Conservation (phyloP, 345 rosid species). For the Rubroshorea leprosula region DNA sequence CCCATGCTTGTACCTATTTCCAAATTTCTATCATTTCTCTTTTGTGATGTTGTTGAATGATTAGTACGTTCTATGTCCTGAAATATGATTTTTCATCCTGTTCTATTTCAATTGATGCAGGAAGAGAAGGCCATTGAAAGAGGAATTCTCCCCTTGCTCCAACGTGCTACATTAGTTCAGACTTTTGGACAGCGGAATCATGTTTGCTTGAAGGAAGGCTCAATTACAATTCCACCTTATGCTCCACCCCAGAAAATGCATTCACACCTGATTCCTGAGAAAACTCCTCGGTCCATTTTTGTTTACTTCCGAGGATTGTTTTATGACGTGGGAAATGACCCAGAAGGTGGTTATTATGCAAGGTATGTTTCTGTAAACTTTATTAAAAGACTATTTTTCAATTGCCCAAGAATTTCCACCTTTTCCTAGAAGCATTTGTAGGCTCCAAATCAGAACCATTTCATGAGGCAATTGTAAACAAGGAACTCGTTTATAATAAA, state of each 20-base stretch:
- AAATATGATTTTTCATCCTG: too few relatives aligned
- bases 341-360: slow-evolving; percentile 98
- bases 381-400: slow-evolving; percentile 13
- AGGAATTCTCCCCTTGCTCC: slow-evolving; percentile 83
- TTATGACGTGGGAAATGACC: slow-evolving; percentile 95
- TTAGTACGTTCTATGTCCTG: too few relatives aligned
- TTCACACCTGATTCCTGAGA: slow-evolving; percentile 71
- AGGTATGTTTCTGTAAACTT: slow-evolving; percentile 45
- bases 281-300: slow-evolving; percentile 88
- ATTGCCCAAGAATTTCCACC: not conserved
- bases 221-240: slow-evolving; percentile 95
- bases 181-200: slow-evolving; percentile 97
- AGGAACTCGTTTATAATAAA: not conserved
- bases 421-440: not conserved
- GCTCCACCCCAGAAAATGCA: slow-evolving; percentile 99
- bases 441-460: not conserved
- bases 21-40: too few relatives aligned
- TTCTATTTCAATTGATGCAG: slow-evolving; percentile 24
- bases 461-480: not conserved
- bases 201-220: slow-evolving; percentile 91
- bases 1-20: too few relatives aligned
- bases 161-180: slow-evolving; percentile 93
- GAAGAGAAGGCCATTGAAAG: slow-evolving; percentile 98
- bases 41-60: not conserved
- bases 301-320: slow-evolving; percentile 96